Conservation (phyloP, 2,329 filamentous ascomycete species). For the Aspergillus quadrilineatus region DNA sequence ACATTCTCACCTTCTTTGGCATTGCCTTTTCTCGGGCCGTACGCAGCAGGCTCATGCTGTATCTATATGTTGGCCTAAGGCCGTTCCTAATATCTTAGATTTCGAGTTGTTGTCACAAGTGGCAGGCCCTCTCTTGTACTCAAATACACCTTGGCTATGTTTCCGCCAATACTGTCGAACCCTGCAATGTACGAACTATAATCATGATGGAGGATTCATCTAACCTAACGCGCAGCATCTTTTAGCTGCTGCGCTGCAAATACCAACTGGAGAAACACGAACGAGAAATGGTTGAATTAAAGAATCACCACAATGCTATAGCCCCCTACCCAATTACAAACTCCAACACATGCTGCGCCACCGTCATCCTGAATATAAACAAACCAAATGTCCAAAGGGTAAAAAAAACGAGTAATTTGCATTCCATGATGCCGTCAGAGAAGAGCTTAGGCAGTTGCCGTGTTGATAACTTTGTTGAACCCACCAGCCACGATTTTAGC, state of each 20-base stretch:
- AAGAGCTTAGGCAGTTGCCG: constrained; percentile 50
- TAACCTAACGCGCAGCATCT: no score
- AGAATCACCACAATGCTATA: not conserved
- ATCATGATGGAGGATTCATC: not conserved
- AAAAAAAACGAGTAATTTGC: constrained; percentile 1
- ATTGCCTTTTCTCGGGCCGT: not conserved
- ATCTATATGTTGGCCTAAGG: not conserved
- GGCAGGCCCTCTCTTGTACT: not conserved
- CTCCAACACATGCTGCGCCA: constrained; percentile 1
- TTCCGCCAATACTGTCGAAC: not conserved
- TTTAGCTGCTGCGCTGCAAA: no score
- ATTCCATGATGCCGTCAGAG: not conserved
- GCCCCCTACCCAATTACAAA: not conserved
- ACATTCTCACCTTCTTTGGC: not conserved
- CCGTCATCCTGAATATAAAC: not conserved
- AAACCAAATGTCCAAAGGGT: not conserved
- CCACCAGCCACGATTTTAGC: constrained; percentile 43
- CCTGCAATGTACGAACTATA: not conserved
- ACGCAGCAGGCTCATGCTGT: not conserved
- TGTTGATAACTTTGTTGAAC: constrained; percentile 65
- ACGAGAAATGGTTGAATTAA: not conserved
- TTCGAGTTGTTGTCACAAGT: not conserved
- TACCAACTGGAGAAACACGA: not conserved
- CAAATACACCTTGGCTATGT: not conserved
- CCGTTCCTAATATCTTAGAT: not conserved